Evolutionary conservation across 2,329 filamentous ascomycete genomes (phyloP), one percentile per base, ranked within the genome.

Genomic region (Colletotrichum endophyticum): DNA sequence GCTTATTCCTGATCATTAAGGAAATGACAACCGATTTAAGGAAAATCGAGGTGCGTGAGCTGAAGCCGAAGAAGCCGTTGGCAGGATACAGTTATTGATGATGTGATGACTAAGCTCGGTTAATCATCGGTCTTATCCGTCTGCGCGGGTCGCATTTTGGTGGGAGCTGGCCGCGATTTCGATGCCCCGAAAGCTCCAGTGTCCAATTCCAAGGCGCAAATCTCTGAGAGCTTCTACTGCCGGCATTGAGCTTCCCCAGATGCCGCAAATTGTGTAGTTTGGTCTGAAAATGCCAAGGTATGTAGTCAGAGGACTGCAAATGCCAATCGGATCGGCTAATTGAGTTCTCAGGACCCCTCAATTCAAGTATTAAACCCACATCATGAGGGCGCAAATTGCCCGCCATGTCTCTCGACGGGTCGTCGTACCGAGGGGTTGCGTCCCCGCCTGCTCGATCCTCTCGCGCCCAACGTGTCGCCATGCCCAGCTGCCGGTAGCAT

Each of bases 371-470:
- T 66, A 53, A 75, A 73, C 68, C 77, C 77, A 75, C 82, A 86
- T 79, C 80, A 88, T 88, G 86, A 86, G 86, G 85, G 85, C 86
- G 81, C 83, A 84, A 79, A 79, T 88, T 80, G 85, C 86, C 84
- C 86, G 86, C 79, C 85, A 88, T 84, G 85, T 85, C 82, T 85
- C 82, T 81, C 84, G 85, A 80, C 81, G 78, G 66, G 76, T 85
- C 79, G 81, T 86, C 77, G 80, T 84, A 80, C 80, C 81, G 79
- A 84, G 82, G 64, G 77, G 81, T 67, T 78, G 82, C 75, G 79
- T 81, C 74, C 82, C 85, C 67, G 82, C 83, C 53, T 86, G 83
- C 80, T 80, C 84, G 68, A 74, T 82, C 61, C 82, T 83, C 67
- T 81, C 82, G n/a, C 79, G 70, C 59, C 79, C 80, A 25, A 73